Conservation (phyloP, 2,329 filamentous ascomycete species). For the Pseudogymnoascus sp. region DNA sequence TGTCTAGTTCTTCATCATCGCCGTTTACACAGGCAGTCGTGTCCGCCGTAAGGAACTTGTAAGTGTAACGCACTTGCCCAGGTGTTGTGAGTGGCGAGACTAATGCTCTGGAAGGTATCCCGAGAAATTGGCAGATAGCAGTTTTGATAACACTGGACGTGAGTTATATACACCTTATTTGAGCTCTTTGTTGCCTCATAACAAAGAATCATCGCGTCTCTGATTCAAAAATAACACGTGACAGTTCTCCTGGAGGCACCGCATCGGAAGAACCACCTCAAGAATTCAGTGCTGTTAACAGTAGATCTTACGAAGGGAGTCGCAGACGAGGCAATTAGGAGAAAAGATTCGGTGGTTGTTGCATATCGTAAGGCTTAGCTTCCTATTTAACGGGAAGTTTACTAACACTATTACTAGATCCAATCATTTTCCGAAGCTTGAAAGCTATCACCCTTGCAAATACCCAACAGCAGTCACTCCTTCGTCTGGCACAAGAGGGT, state of each 20-base stretch:
- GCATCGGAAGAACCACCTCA: slow-evolving; percentile 47
- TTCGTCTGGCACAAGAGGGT: slow-evolving; percentile 73
- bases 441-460: slow-evolving; percentile 81
- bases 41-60: slow-evolving; percentile 71
- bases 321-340: slow-evolving; percentile 77
- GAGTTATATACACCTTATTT: slow-evolving; percentile 14
- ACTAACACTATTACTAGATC: slow-evolving; percentile 48
- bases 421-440: slow-evolving; percentile 89
- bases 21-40: slow-evolving; percentile 61
- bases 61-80: slow-evolving; percentile 29
- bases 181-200: not conserved
- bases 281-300: slow-evolving; percentile 67
- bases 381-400: not conserved
- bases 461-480: slow-evolving; percentile 76
- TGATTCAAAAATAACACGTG: slow-evolving; percentile 8
- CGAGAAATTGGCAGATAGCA: slow-evolving; percentile 76
- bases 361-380: slow-evolving; percentile 63
- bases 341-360: slow-evolving; percentile 70
- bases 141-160: slow-evolving; percentile 93
- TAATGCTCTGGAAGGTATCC: slow-evolving; percentile 58
- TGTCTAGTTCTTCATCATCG: slow-evolving; percentile 20
- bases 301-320: slow-evolving; percentile 87
- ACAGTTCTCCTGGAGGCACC: slow-evolving; percentile 63
- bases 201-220: slow-evolving; percentile 1
- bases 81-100: slow-evolving; percentile 6